A percentile compares a stretch with the other conserved stretches of the same genome.
Evolutionary conservation across 331 rosid genomes (phyloP).

Genomic region (Ulmus americana): DNA sequence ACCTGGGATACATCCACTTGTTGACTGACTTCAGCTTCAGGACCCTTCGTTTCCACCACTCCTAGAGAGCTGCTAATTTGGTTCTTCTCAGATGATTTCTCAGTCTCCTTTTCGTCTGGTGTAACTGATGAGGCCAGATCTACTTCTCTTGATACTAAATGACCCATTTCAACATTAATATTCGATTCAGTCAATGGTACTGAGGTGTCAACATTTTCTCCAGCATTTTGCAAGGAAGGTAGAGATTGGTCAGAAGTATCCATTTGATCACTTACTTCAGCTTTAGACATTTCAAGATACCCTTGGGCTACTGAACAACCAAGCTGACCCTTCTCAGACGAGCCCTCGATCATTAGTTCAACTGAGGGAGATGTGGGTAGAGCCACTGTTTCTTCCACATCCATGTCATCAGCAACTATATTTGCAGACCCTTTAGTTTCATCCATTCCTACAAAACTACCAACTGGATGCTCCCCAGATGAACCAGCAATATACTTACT

Average conservation of each 20-base stretch:
- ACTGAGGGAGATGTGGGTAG: constrained; percentile 17
- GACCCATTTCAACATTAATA: constrained; percentile 21
- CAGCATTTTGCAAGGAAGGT: constrained; percentile 9
- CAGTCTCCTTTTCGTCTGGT: constrained; percentile 26
- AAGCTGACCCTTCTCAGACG: constrained; percentile 21
- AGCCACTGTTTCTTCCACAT: background rate
- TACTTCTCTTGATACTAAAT: constrained; percentile 16
- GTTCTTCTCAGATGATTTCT: constrained; percentile 26
- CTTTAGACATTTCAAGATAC: constrained; percentile 19
- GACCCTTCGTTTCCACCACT: constrained; percentile 34
- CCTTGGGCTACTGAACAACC: constrained; percentile 13
- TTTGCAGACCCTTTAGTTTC: constrained; percentile 12
- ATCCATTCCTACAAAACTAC: constrained; percentile 6
- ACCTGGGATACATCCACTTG: constrained; percentile 38
- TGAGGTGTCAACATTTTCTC: constrained; percentile 19
- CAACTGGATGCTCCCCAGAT: background rate
- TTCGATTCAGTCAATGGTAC: constrained; percentile 28
- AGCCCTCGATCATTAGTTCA: constrained; percentile 18
- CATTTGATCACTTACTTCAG: constrained; percentile 24
- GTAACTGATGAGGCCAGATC: background rate
- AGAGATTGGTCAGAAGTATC: constrained; percentile 12
- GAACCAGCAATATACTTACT: background rate
- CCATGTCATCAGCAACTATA: constrained; percentile 11
- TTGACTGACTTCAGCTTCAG: constrained; percentile 27
- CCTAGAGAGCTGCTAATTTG: constrained; percentile 23